phyloP scores from a whole-genome alignment of 768 basidiomycete species.

The Dentipellis fragilis region DNA sequence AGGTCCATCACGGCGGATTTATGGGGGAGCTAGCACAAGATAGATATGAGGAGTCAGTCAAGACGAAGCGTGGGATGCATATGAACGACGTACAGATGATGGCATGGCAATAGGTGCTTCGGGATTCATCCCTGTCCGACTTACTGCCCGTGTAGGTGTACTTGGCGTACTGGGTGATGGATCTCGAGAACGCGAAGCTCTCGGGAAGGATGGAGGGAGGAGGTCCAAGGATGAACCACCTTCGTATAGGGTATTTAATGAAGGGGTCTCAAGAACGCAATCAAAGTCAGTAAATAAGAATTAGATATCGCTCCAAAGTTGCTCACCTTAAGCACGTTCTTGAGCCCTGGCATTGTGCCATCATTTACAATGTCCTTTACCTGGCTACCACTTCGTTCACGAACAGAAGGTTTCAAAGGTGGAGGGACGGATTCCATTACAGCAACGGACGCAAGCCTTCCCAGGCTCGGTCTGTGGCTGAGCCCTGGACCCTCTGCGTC shows the following conservation, averaged over 20 bases:
- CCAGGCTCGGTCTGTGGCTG: conserved; percentile 27
- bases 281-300: too few species aligned
- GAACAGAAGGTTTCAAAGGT: conserved; percentile 37
- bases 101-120: background rate
- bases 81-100: background rate
- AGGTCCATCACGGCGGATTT: background rate
- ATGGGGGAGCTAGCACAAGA: background rate
- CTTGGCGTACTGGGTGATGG: conserved; percentile 48
- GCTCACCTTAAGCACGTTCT: conserved; percentile 62
- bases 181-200: background rate
- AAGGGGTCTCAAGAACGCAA: background rate
- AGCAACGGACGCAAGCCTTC: conserved; percentile 42
- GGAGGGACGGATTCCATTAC: conserved; percentile 39
- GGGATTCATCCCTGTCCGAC: background rate
- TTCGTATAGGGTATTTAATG: conserved; percentile 1
- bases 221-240: conserved; percentile 28
- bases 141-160: conserved; percentile 11
- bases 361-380: conserved; percentile 30
- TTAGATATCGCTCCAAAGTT: background rate
- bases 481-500: background rate
- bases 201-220: background rate
- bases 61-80: background rate
- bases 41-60: background rate
- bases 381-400: conserved; percentile 39
- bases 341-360: conserved; percentile 38